Conservation (phyloP, 2,329 filamentous ascomycete genomes). For the Colletotrichum sp. region DNA sequence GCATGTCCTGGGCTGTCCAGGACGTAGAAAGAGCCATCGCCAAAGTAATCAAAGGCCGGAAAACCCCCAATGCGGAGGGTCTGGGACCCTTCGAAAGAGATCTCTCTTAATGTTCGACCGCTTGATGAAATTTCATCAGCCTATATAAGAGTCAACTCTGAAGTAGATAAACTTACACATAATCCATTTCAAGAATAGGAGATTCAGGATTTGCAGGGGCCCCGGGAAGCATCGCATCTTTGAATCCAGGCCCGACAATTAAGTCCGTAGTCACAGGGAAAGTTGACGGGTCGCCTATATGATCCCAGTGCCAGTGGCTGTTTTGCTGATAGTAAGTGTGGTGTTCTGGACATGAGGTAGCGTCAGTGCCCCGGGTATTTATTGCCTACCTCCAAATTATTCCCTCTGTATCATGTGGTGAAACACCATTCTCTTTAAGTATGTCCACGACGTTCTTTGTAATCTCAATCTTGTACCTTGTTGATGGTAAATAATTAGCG, state of each 20-base stretch:
- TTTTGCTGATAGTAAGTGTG: background rate
- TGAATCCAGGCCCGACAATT: constrained; percentile 59
- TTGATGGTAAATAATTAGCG: constrained; percentile 28
- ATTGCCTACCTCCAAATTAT: constrained; percentile 15
- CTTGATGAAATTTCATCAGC: background rate
- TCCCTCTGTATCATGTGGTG: constrained; percentile 1
- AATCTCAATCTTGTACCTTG: constrained; percentile 28
- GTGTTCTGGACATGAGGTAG: background rate
- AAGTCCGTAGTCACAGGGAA: constrained; percentile 52
- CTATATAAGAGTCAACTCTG: background rate
- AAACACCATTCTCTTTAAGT: constrained; percentile 15
- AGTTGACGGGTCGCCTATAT: constrained; percentile 52
- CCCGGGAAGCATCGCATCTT: constrained; percentile 47
- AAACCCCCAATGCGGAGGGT: constrained; percentile 38
- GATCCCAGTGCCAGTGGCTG: constrained; percentile 57
- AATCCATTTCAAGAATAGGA: constrained; percentile 37
- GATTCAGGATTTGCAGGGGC: constrained; percentile 44
- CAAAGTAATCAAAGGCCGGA: constrained; percentile 45
- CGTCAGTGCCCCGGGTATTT: background rate
- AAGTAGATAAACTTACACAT: constrained; percentile 18
- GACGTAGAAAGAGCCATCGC: constrained; percentile 45
- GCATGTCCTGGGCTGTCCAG: constrained; percentile 46
- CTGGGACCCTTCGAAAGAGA: constrained; percentile 25
- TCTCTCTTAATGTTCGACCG: constrained; percentile 30
- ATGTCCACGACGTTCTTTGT: constrained; percentile 30